Conservation (phyloP, 768 basidiomycete genomes). For the Polyporus arcularius region DNA sequence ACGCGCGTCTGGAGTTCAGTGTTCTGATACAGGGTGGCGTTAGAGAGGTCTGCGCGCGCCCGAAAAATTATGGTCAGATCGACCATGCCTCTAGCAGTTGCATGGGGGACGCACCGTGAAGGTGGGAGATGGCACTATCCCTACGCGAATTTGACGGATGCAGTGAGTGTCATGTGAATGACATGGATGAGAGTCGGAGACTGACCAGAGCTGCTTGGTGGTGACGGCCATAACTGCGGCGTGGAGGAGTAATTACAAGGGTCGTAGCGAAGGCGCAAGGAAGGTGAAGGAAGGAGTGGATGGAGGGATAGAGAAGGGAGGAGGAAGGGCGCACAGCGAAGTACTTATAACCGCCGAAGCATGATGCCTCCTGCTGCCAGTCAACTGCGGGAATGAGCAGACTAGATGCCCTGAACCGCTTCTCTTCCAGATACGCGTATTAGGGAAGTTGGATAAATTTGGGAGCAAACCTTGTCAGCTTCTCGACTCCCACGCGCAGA, state of each 20-base stretch:
- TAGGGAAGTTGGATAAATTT: slow-evolving; percentile 18
- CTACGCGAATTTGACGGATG: slow-evolving; percentile 27
- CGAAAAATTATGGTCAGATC: not conserved
- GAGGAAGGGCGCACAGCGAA: slow-evolving; percentile 19
- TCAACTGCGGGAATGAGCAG: slow-evolving; percentile 25
- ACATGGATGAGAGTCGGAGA: slow-evolving; percentile 16
- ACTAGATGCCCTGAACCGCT: slow-evolving; percentile 28
- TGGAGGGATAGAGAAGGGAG: slow-evolving; percentile 23
- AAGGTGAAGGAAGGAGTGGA: slow-evolving; percentile 18
- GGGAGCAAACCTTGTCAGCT: slow-evolving; percentile 19
- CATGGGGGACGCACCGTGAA: slow-evolving; percentile 49
- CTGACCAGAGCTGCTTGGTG: slow-evolving; percentile 68
- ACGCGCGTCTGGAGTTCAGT: slow-evolving; percentile 63
- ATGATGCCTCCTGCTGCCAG: slow-evolving; percentile 31
- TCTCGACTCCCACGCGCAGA: slow-evolving; percentile 22
- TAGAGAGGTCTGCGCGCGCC: slow-evolving; percentile 54
- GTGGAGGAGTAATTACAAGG: slow-evolving; percentile 5
- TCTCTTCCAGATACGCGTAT: slow-evolving; percentile 22
- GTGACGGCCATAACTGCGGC: slow-evolving; percentile 23
- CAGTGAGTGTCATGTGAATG: not conserved
- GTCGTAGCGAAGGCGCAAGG: slow-evolving; percentile 1
- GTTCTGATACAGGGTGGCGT: slow-evolving; percentile 63
- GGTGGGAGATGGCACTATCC: slow-evolving; percentile 66
- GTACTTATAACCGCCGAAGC: slow-evolving; percentile 33
- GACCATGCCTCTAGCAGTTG: slow-evolving; percentile 49